Percentiles rank a stretch among this genome's conserved stretches.
phyloP scores from a whole-genome alignment of 352 stramenopile species.

The Globisporangium paddicum region DNA sequence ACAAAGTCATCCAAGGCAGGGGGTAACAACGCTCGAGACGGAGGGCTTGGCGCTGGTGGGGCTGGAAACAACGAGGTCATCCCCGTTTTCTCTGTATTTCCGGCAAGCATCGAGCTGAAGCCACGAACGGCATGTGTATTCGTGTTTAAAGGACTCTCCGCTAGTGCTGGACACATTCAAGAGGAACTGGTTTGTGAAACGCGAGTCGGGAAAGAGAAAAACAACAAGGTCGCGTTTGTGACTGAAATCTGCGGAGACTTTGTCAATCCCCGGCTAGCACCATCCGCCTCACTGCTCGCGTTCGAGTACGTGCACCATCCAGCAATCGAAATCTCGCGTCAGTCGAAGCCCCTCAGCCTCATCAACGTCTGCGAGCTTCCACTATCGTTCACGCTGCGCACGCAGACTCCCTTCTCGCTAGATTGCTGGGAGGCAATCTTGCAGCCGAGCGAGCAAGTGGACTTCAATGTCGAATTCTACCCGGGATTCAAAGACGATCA shows the following conservation, averaged over 20 bases:
- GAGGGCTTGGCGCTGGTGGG: not conserved
- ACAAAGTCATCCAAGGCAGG: not conserved
- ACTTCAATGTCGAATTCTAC: constrained; percentile 92
- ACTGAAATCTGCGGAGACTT: constrained; percentile 90
- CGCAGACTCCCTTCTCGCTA: constrained; percentile 89
- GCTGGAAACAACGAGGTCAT: constrained; percentile 23
- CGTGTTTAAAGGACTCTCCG: constrained; percentile 86
- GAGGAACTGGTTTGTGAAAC: constrained; percentile 91
- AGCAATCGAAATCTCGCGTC: constrained; percentile 47
- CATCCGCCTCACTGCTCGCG: constrained; percentile 61
- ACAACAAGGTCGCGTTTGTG: constrained; percentile 79
- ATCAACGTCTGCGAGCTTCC: constrained; percentile 87
- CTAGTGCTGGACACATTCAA: constrained; percentile 44
- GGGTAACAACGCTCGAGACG: constrained; percentile 4
- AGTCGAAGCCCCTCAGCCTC: constrained; percentile 78
- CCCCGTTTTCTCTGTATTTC: constrained; percentile 89
- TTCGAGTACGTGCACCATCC: constrained; percentile 89
- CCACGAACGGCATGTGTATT: constrained; percentile 92
- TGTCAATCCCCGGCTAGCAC: constrained; percentile 81
- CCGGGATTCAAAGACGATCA: constrained; percentile 91
- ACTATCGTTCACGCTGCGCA: constrained; percentile 88
- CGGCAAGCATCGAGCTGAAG: constrained; percentile 90
- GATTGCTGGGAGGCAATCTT: constrained; percentile 90
- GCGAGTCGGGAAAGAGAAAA: constrained; percentile 92
- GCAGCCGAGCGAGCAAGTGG: constrained; percentile 65